Evolutionary conservation across 257 asterid genomes (phyloP).

Genomic region (Ehretia macrophylla): DNA sequence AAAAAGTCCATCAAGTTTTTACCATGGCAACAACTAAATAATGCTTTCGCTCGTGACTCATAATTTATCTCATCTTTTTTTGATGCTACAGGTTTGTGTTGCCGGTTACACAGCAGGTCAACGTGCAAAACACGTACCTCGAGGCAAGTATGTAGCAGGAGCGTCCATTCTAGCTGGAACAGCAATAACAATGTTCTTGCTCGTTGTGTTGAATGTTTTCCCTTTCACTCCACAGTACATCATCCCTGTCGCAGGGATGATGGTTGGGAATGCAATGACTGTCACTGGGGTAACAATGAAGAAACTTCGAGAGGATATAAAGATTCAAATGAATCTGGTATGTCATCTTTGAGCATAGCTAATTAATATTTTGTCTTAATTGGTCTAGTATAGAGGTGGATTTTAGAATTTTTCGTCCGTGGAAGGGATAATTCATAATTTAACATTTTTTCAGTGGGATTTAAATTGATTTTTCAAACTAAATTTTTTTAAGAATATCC

Average conservation of each 20-base stretch:
- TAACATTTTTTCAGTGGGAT: too few species aligned
- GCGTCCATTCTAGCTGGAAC: constrained; percentile 72
- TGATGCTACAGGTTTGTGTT: constrained; percentile 42
- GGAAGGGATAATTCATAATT: too few species aligned
- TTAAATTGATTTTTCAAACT: too few species aligned
- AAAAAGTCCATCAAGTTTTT: too few species aligned
- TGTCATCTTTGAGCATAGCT: not conserved
- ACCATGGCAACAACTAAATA: too few species aligned
- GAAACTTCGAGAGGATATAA: constrained; percentile 83
- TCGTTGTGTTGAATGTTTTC: constrained; percentile 59
- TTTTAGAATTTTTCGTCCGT: too few species aligned
- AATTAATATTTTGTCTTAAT: too few species aligned
- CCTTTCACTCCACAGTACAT: constrained; percentile 90
- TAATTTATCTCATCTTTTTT: not conserved
- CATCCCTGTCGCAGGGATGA: constrained; percentile 90
- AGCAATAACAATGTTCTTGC: constrained; percentile 51
- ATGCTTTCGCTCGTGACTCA: too few species aligned
- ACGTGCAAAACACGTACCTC: constrained; percentile 88
- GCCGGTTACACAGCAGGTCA: constrained; percentile 96
- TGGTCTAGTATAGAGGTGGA: too few species aligned
- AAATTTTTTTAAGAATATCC: too few species aligned
- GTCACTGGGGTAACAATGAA: constrained; percentile 96
- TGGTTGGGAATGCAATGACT: constrained; percentile 94
- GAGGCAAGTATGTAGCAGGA: constrained; percentile 83
- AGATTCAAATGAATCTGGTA: constrained; percentile 67